Percentiles rank a stretch among this genome's conserved stretches.
These are phyloP conservation scores for Trypanosoma platydactyli DNA, from an alignment of 208 protist species.

Conservation along the genomic window DNA sequence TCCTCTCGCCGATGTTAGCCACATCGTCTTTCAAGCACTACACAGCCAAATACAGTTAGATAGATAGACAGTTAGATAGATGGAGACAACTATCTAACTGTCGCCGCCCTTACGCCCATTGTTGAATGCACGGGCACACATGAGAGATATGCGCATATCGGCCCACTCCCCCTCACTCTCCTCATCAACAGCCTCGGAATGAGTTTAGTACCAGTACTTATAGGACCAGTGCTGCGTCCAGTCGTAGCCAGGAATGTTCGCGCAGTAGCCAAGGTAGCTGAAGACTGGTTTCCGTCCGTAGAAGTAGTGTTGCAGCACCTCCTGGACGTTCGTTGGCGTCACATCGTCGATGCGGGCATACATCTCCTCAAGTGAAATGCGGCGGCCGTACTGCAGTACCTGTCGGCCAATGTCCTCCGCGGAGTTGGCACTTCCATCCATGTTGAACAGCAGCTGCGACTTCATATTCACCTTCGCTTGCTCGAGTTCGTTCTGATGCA, in stretches of 20 bases:
- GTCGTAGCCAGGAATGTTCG: slow-evolving; percentile 83
- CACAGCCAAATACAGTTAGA: too few species aligned
- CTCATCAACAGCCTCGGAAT: not conserved
- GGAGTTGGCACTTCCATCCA: slow-evolving; percentile 86
- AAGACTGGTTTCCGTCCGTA: slow-evolving; percentile 87
- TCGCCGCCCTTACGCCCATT: too few species aligned
- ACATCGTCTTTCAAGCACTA: too few species aligned
- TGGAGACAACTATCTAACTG: too few species aligned
- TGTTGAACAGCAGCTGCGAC: slow-evolving; percentile 87
- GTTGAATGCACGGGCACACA: not conserved
- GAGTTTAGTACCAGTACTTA: slow-evolving; percentile 89
- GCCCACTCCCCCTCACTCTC: not conserved
- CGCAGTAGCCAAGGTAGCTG: slow-evolving; percentile 86
- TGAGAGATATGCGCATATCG: slow-evolving; percentile 1
- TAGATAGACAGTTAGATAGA: too few species aligned
- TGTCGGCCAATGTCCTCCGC: slow-evolving; percentile 87
- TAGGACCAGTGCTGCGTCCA: slow-evolving; percentile 89
- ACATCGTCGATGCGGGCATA: slow-evolving; percentile 92
- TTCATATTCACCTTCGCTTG: slow-evolving; percentile 91
- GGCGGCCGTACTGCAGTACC: slow-evolving; percentile 82
- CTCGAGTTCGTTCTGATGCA: slow-evolving; percentile 82
- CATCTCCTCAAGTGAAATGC: slow-evolving; percentile 88
- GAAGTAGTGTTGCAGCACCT: slow-evolving; percentile 92
- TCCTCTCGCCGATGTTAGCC: too few species aligned
- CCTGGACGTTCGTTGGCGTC: slow-evolving; percentile 81